phyloP scores from a whole-genome alignment of 371 early-diverging fungal species.

The Apophysomyces elegans region DNA sequence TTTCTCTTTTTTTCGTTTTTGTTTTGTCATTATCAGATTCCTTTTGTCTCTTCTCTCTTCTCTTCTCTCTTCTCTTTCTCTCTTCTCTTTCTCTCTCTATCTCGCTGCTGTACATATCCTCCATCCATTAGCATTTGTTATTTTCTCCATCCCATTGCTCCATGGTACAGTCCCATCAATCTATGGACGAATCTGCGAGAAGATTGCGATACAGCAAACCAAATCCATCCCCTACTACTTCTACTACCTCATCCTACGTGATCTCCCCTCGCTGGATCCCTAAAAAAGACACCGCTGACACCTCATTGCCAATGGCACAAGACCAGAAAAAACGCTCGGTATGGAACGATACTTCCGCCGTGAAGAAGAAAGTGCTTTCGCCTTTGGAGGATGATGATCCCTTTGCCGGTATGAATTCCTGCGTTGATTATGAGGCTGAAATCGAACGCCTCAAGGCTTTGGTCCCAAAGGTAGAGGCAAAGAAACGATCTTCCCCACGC shows the following conservation, averaged over 20 bases:
- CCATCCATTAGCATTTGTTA: background rate
- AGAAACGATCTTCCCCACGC: constrained; percentile 24
- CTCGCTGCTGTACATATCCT: background rate
- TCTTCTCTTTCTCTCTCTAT: background rate
- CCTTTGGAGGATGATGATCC: constrained; percentile 33
- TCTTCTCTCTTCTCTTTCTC: background rate
- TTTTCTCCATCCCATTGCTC: background rate
- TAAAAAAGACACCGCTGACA: constrained; percentile 22
- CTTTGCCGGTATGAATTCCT: constrained; percentile 54
- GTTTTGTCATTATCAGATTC: background rate
- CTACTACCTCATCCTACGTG: constrained; percentile 23
- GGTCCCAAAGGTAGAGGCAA: constrained; percentile 39
- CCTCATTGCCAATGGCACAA: constrained; percentile 21
- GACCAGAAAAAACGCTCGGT: constrained; percentile 28
- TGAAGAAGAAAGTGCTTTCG: constrained; percentile 17
- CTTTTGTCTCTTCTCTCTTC: background rate
- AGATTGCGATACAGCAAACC: constrained; percentile 17
- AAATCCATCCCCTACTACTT: constrained; percentile 14
- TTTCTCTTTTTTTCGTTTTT: background rate
- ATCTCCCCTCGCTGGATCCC: constrained; percentile 27
- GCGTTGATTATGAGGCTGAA: constrained; percentile 47
- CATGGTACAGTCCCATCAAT: constrained; percentile 4
- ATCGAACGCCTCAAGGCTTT: constrained; percentile 50
- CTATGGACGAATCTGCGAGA: constrained; percentile 3
- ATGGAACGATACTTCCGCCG: constrained; percentile 20